Conservation (phyloP, 805 yeast species). For the Kuraishia cidri region DNA sequence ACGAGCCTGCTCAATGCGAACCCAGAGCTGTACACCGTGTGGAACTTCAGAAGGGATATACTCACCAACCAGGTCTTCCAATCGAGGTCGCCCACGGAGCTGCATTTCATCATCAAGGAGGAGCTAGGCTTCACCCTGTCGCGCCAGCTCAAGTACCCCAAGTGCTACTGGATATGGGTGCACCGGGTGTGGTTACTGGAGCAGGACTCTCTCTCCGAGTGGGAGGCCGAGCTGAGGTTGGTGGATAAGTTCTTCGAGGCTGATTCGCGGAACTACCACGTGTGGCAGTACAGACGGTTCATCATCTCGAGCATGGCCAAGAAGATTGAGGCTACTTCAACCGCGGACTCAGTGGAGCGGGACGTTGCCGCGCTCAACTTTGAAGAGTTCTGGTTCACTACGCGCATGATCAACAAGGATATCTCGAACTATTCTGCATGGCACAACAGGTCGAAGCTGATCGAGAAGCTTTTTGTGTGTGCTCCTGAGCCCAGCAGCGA, state of each 20-base stretch:
- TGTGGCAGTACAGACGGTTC: constrained; percentile 88
- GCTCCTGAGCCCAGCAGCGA: constrained; percentile 6
- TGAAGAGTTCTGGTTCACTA: constrained; percentile 69
- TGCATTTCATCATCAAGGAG: constrained; percentile 20
- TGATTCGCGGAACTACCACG: constrained; percentile 87
- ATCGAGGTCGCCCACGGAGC: constrained; percentile 7
- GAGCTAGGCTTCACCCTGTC: constrained; percentile 58
- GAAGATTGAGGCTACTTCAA: constrained; percentile 13
- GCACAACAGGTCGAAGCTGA: constrained; percentile 77
- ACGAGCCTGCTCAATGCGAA: constrained; percentile 51
- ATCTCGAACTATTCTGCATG: constrained; percentile 94
- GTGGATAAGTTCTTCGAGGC: constrained; percentile 58
- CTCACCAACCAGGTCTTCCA: constrained; percentile 24
- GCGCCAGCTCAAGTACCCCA: constrained; percentile 62
- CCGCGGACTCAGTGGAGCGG: constrained; percentile 12
- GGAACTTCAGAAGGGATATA: constrained; percentile 85
- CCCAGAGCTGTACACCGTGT: constrained; percentile 82
- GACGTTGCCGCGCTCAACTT: constrained; percentile 20
- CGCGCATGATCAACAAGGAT: constrained; percentile 67
- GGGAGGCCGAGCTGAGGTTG: constrained; percentile 64
- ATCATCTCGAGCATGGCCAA: constrained; percentile 35
- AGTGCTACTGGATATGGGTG: constrained; percentile 96
- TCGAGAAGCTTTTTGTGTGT: constrained; percentile 38
- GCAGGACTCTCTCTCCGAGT: constrained; percentile 40
- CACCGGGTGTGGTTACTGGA: constrained; percentile 81